Evolutionary conservation across 495 filamentous ascomycete species (phyloP).

Genomic region (Hypoxylon lienhwacheense): DNA sequence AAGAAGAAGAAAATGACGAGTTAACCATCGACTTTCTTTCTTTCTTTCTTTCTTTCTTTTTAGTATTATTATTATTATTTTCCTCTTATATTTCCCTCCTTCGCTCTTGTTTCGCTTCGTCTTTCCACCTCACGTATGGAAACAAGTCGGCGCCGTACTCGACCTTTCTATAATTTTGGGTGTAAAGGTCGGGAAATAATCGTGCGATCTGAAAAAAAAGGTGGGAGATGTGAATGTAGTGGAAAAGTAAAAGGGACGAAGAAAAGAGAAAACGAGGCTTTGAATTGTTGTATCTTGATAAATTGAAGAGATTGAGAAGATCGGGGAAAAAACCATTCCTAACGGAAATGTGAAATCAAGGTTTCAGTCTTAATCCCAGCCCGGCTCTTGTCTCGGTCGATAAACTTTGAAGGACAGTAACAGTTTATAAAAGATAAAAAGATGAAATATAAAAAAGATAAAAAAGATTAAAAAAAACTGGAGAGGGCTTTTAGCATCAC

Average conservation of each 20-base stretch:
- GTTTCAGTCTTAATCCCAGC: constrained; percentile 23
- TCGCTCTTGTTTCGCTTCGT: not conserved
- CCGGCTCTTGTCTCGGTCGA: constrained; percentile 19
- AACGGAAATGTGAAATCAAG: constrained; percentile 27
- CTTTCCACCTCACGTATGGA: not conserved
- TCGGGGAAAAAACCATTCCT: constrained; percentile 16
- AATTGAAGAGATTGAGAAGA: not conserved
- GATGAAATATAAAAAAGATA: no score
- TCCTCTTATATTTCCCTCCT: not conserved
- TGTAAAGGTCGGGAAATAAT: no score
- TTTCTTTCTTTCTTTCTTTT: not conserved
- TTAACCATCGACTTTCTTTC: constrained; percentile 4
- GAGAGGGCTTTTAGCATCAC: constrained; percentile 20
- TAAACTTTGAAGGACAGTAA: constrained; percentile 8
- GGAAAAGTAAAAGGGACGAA: no score
- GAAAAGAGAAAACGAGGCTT: constrained; percentile 16
- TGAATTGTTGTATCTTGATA: not conserved
- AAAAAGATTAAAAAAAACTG: constrained; percentile 26
- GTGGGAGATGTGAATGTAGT: no score
- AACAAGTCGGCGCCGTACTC: not conserved
- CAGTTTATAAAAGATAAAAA: no score
- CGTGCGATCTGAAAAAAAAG: no score
- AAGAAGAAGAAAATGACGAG: constrained; percentile 9
- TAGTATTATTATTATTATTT: not conserved
- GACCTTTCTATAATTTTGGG: not conserved